These are phyloP conservation scores for Aegilops umbellulata DNA, from an alignment of 176 grass and related monocot genomes.

Conservation along the genomic window DNA sequence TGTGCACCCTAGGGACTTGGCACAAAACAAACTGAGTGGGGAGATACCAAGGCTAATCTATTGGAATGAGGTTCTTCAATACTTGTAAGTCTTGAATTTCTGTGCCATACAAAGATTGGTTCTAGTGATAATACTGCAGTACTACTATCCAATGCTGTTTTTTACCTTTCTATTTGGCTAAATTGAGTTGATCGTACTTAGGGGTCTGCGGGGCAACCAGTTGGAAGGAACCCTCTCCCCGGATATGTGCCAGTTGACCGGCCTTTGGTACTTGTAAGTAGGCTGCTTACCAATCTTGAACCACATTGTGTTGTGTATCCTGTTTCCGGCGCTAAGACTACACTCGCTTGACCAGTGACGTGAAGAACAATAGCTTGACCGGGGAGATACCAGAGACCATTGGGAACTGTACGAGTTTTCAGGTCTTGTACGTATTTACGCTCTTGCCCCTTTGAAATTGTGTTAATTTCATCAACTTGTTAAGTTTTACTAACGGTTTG, in stretches of 20 bases:
- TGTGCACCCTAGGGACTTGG: conserved; percentile 62
- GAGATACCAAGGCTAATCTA: conserved; percentile 98
- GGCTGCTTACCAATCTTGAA: neutral
- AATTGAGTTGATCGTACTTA: conserved; percentile 6
- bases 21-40: conserved; percentile 87
- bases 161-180: neutral
- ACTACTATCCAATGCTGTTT: neutral
- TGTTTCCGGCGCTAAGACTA: neutral
- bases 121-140: neutral
- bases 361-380: conserved; percentile 92
- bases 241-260: conserved; percentile 93
- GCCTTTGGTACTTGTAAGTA: conserved; percentile 99
- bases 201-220: conserved; percentile 80
- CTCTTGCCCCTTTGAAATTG: neutral
- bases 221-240: conserved; percentile 82
- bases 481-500: conserved; percentile 14
- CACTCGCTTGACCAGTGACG: conserved; percentile 52
- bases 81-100: conserved; percentile 56
- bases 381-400: conserved; percentile 81
- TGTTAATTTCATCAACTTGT: neutral
- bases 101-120: neutral
- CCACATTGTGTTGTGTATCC: neutral
- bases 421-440: conserved; percentile 87
- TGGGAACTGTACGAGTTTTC: conserved; percentile 96
- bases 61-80: conserved; percentile 98